These are phyloP conservation scores for Vigna hirtella DNA, from an alignment of 306 rosid genomes.

Conservation along the genomic window DNA sequence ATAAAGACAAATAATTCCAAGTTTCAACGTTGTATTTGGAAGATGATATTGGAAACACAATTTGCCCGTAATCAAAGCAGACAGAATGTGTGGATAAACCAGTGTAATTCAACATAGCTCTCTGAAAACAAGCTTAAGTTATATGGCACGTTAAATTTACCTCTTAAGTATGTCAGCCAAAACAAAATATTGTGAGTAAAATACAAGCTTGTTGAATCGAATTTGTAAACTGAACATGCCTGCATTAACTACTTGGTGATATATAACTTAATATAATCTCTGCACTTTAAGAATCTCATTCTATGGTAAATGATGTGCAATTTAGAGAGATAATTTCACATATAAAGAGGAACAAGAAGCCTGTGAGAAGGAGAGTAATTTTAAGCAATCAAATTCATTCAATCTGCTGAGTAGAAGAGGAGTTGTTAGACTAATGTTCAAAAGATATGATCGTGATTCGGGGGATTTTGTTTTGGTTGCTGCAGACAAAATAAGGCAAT, in stretches of 20 bases:
- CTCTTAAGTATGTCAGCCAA: background rate
- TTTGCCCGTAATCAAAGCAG: background rate
- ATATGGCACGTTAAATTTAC: background rate
- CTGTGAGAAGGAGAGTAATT: background rate
- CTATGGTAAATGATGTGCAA: conserved; percentile 1
- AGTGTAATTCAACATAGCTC: background rate
- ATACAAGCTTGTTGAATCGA: conserved; percentile 1
- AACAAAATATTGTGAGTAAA: conserved; percentile 1
- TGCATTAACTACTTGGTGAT: background rate
- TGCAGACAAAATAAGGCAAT: conserved; percentile 31
- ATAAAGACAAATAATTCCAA: background rate
- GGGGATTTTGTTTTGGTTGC: conserved; percentile 39
- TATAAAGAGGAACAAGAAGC: background rate
- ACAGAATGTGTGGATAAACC: conserved; percentile 10
- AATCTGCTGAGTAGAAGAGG: conserved; percentile 16
- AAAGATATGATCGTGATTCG: conserved; percentile 37
- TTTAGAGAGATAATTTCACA: background rate
- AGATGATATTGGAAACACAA: conserved; percentile 30
- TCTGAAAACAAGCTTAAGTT: background rate
- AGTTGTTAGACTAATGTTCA: conserved; percentile 8
- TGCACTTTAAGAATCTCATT: background rate
- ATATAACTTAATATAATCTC: background rate
- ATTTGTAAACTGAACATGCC: background rate
- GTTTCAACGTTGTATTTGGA: background rate
- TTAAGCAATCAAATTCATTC: conserved; percentile 6